Evolutionary conservation across 257 asterid species (phyloP).

Genomic region (Jasminum sambac): DNA sequence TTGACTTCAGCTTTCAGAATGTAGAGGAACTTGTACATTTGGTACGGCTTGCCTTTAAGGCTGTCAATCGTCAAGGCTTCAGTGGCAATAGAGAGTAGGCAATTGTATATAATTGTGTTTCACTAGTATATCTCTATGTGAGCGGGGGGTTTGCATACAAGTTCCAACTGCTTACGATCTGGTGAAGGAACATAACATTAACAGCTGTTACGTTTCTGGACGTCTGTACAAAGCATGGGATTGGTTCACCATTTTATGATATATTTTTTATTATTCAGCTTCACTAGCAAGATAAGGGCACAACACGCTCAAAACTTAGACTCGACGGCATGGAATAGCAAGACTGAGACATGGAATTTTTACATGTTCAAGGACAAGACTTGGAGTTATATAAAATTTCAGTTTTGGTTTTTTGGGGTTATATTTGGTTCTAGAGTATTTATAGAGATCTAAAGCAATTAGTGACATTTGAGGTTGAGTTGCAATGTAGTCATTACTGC

Average conservation of each 20-base stretch:
- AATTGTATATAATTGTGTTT: constrained; percentile 46
- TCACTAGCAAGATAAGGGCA: constrained; percentile 48
- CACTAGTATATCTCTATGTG: constrained; percentile 25
- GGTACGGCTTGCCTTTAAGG: constrained; percentile 55
- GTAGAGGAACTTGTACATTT: constrained; percentile 62
- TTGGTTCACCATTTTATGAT: constrained; percentile 36
- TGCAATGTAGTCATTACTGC: constrained; percentile 26
- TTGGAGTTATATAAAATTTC: constrained; percentile 41
- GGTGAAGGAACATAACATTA: constrained; percentile 38
- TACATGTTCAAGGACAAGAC: constrained; percentile 37
- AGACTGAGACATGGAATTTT: constrained; percentile 31
- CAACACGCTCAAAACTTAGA: constrained; percentile 30
- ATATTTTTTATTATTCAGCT: constrained; percentile 39
- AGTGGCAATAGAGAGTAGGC: constrained; percentile 47
- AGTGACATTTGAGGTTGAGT: constrained; percentile 29
- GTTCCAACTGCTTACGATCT: constrained; percentile 30
- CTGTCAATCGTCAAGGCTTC: constrained; percentile 57
- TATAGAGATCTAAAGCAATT: constrained; percentile 34
- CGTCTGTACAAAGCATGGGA: constrained; percentile 67
- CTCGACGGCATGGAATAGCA: constrained; percentile 29
- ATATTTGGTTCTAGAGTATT: constrained; percentile 34
- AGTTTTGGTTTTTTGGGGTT: constrained; percentile 53
- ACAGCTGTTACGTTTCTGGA: constrained; percentile 50
- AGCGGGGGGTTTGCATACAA: constrained; percentile 29
- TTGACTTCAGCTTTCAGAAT: constrained; percentile 81